Conservation (phyloP, 2,329 filamentous ascomycete genomes). For the Pseudocercospora macadamiae region DNA sequence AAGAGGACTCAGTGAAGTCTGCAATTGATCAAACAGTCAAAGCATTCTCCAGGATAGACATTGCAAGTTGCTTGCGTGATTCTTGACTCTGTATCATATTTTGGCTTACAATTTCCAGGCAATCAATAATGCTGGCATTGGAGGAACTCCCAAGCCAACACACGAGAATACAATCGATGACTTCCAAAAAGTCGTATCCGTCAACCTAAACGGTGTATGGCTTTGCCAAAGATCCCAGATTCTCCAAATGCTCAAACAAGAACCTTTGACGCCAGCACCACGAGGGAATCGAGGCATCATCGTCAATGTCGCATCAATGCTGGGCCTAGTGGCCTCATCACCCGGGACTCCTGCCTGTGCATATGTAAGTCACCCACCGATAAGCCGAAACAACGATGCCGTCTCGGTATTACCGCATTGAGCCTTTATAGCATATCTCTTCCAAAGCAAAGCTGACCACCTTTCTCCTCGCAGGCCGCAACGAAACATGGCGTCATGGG, state of each 20-base stretch:
- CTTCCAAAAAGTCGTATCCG: constrained; percentile 55
- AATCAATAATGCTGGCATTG: constrained; percentile 65
- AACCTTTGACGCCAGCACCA: constrained; percentile 16
- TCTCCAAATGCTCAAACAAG: constrained; percentile 54
- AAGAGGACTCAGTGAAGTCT: constrained; percentile 33
- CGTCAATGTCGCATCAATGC: constrained; percentile 59
- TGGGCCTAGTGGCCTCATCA: constrained; percentile 51
- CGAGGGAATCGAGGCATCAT: constrained; percentile 50
- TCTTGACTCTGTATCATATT: not conserved
- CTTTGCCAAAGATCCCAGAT: constrained; percentile 60
- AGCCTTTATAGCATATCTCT: too few relatives aligned
- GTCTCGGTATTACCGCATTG: not conserved
- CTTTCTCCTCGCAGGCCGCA: constrained; percentile 33
- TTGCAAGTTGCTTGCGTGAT: too few relatives aligned
- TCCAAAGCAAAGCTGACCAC: not conserved
- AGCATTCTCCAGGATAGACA: constrained; percentile 59
- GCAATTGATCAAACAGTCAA: constrained; percentile 45
- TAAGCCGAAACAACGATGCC: not conserved
- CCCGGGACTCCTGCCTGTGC: constrained; percentile 46
- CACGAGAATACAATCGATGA: constrained; percentile 52
- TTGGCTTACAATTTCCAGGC: constrained; percentile 35
- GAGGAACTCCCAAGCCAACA: constrained; percentile 49
- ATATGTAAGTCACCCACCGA: constrained; percentile 40
- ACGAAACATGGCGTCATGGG: constrained; percentile 60
- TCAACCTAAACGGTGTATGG: constrained; percentile 62